Conservation (phyloP, 2,329 filamentous ascomycete genomes). For the Fusarium duplospermum region DNA sequence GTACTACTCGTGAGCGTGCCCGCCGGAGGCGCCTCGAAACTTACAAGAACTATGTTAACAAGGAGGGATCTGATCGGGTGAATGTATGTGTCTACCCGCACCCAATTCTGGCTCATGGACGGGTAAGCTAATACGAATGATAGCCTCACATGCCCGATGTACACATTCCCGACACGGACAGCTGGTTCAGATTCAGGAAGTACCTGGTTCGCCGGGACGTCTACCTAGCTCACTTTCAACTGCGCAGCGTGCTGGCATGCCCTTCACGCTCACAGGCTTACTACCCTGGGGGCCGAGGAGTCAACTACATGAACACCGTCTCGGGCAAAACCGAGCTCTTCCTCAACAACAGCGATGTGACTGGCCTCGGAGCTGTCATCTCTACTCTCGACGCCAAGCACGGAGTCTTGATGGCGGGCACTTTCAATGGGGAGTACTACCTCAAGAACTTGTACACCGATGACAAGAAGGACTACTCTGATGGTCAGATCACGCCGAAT, state of each 20-base stretch:
- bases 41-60: constrained; percentile 70
- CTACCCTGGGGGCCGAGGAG: constrained; percentile 63
- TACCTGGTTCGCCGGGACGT: constrained; percentile 67
- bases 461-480: constrained; percentile 49
- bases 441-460: constrained; percentile 59
- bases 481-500: constrained; percentile 61
- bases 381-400: constrained; percentile 64
- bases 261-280: constrained; percentile 67
- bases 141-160: constrained; percentile 37
- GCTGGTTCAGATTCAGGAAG: constrained; percentile 68
- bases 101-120: neutral
- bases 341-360: constrained; percentile 56
- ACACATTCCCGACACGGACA: constrained; percentile 54
- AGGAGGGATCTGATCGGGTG: constrained; percentile 59
- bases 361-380: constrained; percentile 54
- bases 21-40: constrained; percentile 59
- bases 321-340: constrained; percentile 58
- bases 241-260: constrained; percentile 71
- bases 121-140: constrained; percentile 13
- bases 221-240: constrained; percentile 72
- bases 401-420: constrained; percentile 69
- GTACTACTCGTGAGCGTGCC: constrained; percentile 62
- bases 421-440: constrained; percentile 67
- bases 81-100: constrained; percentile 54
- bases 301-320: constrained; percentile 65